Conservation (phyloP, 1,139 yeast genomes). For the Nakaseomyces delphensis region DNA sequence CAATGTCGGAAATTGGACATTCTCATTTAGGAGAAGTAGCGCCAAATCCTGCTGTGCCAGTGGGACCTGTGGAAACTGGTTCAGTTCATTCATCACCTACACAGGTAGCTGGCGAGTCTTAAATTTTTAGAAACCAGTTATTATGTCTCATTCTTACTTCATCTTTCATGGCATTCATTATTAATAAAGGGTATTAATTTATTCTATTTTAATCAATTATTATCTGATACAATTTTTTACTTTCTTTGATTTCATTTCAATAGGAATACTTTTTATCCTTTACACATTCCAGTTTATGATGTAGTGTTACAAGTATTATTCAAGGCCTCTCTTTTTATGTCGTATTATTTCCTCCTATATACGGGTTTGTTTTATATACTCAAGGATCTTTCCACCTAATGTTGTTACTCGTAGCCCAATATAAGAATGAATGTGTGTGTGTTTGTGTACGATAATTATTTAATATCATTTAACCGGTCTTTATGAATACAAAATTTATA, state of each 20-base stretch:
- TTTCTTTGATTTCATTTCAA: neutral
- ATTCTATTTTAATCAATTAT: too few relatives aligned
- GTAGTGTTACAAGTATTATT: slow-evolving; percentile 1
- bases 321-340: neutral
- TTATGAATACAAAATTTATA: too few relatives aligned
- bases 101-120: slow-evolving; percentile 1
- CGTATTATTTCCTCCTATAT: neutral
- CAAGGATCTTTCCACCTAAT: too few relatives aligned
- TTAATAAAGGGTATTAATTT: neutral
- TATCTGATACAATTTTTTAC: neutral
- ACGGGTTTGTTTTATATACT: slow-evolving; percentile 4
- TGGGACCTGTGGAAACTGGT: slow-evolving; percentile 1
- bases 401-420: too few relatives aligned
- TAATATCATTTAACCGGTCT: too few relatives aligned
- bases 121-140: neutral
- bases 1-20: slow-evolving; percentile 1
- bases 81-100: slow-evolving; percentile 6
- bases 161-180: neutral
- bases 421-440: too few relatives aligned
- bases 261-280: neutral
- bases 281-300: neutral
- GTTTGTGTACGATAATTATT: neutral
- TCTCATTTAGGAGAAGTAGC: neutral
- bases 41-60: neutral
- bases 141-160: neutral